Base-by-base conservation (phyloP, 345 rosid species). In the Corchorus capsularis region DNA sequence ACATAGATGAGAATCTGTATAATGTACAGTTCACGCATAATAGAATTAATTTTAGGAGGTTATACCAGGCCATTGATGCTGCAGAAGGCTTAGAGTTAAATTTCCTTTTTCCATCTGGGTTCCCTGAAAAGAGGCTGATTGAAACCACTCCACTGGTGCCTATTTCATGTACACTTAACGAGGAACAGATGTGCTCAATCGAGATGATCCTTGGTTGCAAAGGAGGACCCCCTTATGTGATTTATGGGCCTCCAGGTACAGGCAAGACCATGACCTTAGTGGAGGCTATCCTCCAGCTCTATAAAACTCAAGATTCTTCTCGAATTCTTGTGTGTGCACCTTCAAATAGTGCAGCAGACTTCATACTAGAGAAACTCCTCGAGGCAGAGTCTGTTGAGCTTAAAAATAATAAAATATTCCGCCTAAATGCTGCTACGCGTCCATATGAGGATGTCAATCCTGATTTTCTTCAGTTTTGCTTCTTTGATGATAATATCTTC, bases 211-310 rank as follows among this genome's bases (percentile, higher is more conserved):
- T 92, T 69, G 91, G 97, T 61, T 89, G 94, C 83, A 87, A 81
- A 80, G 97, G 98, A 77, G 94, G 88, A 69, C 93, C 97, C 8
- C 98, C 99, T 17, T 95, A 88, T 77, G 80, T 93, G 77, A 91
- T 95, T 77, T 83, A 88, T 67, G 99, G 99, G 62, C 99, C 99
- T 49, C 99, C 99, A 12, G 99, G 99, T 75, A 95, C 99, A 3
- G 99, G 98, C 55, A 95, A 95, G 86, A 95, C 99, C 57, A 86
- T 83, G 91, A 93, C 96, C 15, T 8, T 95, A 63, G 94, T 89
- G 77, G 98, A 92, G 84, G 93, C 94, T 13, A 87, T 92, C 27
- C 90, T 92, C 47, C 98, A 95, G 85, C 87, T 95, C 14, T 90
- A 87, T 68, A 78, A 69, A 61, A 85, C 83, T 56, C 76, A 77